Evolutionary conservation across 768 basidiomycete genomes (phyloP).

Genomic region (Tylopilus sp.): DNA sequence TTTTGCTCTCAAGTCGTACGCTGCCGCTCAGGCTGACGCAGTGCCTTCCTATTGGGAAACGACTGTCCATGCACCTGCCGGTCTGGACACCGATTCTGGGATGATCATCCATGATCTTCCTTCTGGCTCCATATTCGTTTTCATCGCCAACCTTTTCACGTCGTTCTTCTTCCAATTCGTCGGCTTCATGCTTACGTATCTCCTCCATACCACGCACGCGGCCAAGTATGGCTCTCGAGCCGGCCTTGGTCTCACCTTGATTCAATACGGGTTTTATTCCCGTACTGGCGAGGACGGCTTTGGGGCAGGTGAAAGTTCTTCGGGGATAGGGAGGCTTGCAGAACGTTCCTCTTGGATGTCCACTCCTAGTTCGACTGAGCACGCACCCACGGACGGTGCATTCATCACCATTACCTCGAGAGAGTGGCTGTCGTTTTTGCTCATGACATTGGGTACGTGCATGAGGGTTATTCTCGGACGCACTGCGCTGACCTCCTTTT

Average conservation of each 20-base stretch:
- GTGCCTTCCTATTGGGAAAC: conserved; percentile 98
- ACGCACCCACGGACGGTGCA: conserved; percentile 6
- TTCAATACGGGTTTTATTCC: conserved; percentile 86
- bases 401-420: conserved; percentile 48
- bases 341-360: conserved; percentile 22
- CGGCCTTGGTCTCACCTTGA: conserved; percentile 92
- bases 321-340: conserved; percentile 12
- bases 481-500: background rate
- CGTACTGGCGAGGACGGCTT: conserved; percentile 37
- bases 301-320: conserved; percentile 15
- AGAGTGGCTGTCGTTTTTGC: conserved; percentile 88
- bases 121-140: conserved; percentile 71
- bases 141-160: conserved; percentile 74
- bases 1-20: conserved; percentile 62
- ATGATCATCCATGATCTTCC: conserved; percentile 94
- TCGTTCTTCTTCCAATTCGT: conserved; percentile 98
- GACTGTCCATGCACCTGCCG: conserved; percentile 77
- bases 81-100: conserved; percentile 46
- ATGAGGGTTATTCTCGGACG: background rate
- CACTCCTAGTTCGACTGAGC: conserved; percentile 26
- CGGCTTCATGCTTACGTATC: conserved; percentile 88
- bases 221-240: conserved; percentile 92
- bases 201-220: conserved; percentile 89
- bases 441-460: conserved; percentile 78
- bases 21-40: conserved; percentile 81